These are phyloP conservation scores for Macrophomina tecta DNA, from an alignment of 2,329 filamentous ascomycete genomes.

Conservation along the genomic window DNA sequence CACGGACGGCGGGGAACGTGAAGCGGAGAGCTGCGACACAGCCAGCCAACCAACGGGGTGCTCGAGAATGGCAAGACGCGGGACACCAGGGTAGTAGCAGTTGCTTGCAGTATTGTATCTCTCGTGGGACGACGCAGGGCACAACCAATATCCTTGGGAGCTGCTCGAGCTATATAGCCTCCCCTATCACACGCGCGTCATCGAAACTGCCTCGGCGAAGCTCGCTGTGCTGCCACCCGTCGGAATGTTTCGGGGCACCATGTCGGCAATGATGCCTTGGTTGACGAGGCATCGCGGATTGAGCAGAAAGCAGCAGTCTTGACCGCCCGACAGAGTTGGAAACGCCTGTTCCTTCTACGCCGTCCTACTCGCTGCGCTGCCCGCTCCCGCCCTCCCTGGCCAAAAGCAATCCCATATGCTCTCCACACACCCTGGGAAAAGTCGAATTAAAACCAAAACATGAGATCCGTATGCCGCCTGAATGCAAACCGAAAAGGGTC, in stretches of 20 bases:
- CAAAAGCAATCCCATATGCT: slow-evolving; percentile 24
- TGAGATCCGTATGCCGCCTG: slow-evolving; percentile 19
- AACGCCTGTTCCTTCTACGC: slow-evolving; percentile 27
- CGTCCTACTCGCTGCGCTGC: slow-evolving; percentile 21
- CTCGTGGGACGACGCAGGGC: neutral
- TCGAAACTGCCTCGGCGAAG: slow-evolving; percentile 21
- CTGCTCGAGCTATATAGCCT: slow-evolving; percentile 16
- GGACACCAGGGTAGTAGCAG: neutral
- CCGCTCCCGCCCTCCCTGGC: slow-evolving; percentile 7
- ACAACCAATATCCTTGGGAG: neutral
- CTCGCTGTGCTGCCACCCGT: slow-evolving; percentile 19
- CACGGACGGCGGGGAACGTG: slow-evolving; percentile 16
- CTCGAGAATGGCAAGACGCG: slow-evolving; percentile 17
- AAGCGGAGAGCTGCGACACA: slow-evolving; percentile 7
- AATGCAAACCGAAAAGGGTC: slow-evolving; percentile 19
- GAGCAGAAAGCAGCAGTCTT: slow-evolving; percentile 25
- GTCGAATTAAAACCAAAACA: neutral
- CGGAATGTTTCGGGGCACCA: slow-evolving; percentile 19
- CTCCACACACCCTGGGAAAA: slow-evolving; percentile 1
- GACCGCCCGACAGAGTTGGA: slow-evolving; percentile 25
- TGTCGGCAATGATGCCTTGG: slow-evolving; percentile 2
- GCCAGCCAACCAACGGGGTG: slow-evolving; percentile 15
- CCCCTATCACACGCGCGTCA: slow-evolving; percentile 8
- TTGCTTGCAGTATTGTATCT: neutral
- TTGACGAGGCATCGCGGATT: slow-evolving; percentile 5